Conservation (phyloP, 164 flowering plant species). For the Nymphaea colorata region DNA sequence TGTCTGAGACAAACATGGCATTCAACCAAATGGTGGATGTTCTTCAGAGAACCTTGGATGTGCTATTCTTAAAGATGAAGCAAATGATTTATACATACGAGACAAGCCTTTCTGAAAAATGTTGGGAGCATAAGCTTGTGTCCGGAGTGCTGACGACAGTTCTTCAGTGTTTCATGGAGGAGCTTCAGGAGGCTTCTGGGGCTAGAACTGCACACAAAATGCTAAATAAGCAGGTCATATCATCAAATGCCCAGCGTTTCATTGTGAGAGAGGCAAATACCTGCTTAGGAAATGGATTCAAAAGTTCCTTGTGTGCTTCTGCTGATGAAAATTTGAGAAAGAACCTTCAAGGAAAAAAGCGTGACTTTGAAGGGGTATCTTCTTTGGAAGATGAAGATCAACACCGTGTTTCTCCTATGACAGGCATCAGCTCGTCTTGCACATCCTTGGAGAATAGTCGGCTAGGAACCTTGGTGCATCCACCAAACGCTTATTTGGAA, state of each 20-base stretch:
- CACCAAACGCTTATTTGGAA: too few species aligned
- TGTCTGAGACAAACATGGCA: constrained; percentile 16
- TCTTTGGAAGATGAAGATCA: too few species aligned
- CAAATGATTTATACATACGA: constrained; percentile 32
- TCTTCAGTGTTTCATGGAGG: constrained; percentile 26
- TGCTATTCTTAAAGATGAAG: constrained; percentile 55
- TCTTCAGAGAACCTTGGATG: constrained; percentile 52
- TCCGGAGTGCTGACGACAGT: constrained; percentile 21
- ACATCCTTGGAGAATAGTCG: background rate
- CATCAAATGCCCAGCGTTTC: constrained; percentile 14
- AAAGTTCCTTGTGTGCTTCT: too few species aligned
- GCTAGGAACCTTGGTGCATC: too few species aligned
- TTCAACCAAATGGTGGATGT: constrained; percentile 49
- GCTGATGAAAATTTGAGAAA: too few species aligned
- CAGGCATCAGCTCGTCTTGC: constrained; percentile 8
- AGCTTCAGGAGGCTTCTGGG: constrained; percentile 18
- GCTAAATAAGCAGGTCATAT: constrained; percentile 2
- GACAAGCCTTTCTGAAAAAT: constrained; percentile 40
- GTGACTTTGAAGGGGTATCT: too few species aligned
- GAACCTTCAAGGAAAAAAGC: too few species aligned
- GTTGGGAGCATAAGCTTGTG: constrained; percentile 49
- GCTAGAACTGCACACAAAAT: constrained; percentile 4
- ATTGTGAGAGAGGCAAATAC: constrained; percentile 26
- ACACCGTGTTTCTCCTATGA: too few species aligned
- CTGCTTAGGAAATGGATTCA: constrained; percentile 27